A percentile compares a stretch with the other conserved stretches of the same genome.
Evolutionary conservation across 2,329 filamentous ascomycete genomes (phyloP).

Genomic region (Orbilia oligospora): DNA sequence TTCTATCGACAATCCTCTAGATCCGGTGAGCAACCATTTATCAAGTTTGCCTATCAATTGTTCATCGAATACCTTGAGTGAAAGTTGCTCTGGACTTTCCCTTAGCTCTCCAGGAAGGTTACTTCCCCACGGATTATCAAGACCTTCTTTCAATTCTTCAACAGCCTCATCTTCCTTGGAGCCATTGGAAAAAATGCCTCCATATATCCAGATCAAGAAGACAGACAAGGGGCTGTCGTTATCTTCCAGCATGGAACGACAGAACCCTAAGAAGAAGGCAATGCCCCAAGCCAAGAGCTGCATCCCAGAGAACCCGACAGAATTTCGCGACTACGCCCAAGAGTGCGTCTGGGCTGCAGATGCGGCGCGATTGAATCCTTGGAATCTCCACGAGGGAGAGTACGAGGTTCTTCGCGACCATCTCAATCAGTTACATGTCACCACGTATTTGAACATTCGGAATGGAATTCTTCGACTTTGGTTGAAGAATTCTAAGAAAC

Average conservation of each 20-base stretch:
- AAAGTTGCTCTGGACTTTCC: conserved; percentile 9
- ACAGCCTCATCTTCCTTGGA: neutral
- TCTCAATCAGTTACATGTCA: conserved; percentile 89
- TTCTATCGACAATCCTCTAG: neutral
- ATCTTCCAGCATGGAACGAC: conserved; percentile 8
- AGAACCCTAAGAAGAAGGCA: neutral
- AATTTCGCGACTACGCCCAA: conserved; percentile 85
- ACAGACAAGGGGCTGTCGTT: neutral
- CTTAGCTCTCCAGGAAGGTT: neutral
- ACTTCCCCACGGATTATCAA: conserved; percentile 1
- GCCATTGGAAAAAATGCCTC: neutral
- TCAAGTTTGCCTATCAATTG: neutral
- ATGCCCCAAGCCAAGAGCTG: neutral
- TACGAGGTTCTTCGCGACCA: conserved; percentile 84
- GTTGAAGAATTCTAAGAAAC: conserved; percentile 86
- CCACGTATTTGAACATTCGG: conserved; percentile 93
- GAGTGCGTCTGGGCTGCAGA: conserved; percentile 93
- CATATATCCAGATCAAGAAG: neutral
- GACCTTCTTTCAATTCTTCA: neutral
- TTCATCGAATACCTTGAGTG: conserved; percentile 21
- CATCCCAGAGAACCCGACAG: conserved; percentile 71
- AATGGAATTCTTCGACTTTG: conserved; percentile 94
- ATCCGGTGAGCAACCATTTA: neutral
- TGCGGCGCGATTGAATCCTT: conserved; percentile 89
- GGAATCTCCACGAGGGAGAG: conserved; percentile 86